Conservation (phyloP, 371 early-diverging fungal genomes). For the Choanephora cucurbitarum region DNA sequence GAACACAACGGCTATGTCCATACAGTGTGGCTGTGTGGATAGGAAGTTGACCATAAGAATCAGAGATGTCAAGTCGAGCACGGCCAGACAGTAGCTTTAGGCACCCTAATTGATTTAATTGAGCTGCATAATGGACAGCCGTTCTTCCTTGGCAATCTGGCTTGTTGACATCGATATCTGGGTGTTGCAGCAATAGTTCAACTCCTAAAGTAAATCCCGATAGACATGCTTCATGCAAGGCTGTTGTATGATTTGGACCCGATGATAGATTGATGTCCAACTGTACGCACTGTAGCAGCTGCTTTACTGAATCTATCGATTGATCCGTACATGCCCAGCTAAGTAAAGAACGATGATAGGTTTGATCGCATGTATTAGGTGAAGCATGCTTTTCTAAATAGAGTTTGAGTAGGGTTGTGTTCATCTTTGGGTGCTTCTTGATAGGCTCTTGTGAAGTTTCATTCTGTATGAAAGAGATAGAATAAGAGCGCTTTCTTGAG, state of each 20-base stretch:
- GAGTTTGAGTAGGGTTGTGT: conserved; percentile 17
- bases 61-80: conserved; percentile 31
- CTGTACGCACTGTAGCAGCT: conserved; percentile 25
- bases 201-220: conserved; percentile 36
- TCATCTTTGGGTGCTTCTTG: conserved; percentile 15
- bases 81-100: conserved; percentile 27
- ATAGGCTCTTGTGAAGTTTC: conserved; percentile 6
- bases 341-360: conserved; percentile 27
- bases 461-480: conserved; percentile 21
- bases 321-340: conserved; percentile 42
- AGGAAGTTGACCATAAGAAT: conserved; percentile 25
- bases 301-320: conserved; percentile 28
- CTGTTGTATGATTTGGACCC: conserved; percentile 37
- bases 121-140: conserved; percentile 37
- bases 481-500: conserved; percentile 32
- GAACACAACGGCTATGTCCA: conserved; percentile 26
- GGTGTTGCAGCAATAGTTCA: conserved; percentile 27
- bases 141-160: conserved; percentile 30
- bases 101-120: conserved; percentile 29
- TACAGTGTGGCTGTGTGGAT: conserved; percentile 34
- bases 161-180: conserved; percentile 31
- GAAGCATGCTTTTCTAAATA: conserved; percentile 28
- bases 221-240: conserved; percentile 41
- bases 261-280: conserved; percentile 33
- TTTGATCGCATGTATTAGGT: conserved; percentile 27